Conservation (phyloP, 441 rosid species). For the Populus hybrid region DNA sequence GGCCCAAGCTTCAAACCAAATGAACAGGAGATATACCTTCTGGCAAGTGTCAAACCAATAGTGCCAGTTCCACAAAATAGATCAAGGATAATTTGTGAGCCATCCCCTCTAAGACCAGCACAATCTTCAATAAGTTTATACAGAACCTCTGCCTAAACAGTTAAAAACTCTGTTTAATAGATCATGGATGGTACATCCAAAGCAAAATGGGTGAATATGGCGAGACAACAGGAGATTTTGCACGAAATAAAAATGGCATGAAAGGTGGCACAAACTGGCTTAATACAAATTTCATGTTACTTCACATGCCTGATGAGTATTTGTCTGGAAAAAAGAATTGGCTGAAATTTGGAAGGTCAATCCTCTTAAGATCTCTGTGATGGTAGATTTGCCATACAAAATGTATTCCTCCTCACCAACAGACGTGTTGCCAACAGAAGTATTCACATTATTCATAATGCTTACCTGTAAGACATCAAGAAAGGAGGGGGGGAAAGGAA, state of each 20-base stretch:
- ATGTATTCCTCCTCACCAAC: conserved; percentile 84
- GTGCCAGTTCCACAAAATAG: conserved; percentile 97
- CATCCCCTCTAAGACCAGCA: conserved; percentile 78
- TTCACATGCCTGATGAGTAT: conserved; percentile 67
- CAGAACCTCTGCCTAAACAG: conserved; percentile 77
- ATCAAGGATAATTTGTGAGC: conserved; percentile 88
- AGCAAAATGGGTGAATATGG: conserved; percentile 9
- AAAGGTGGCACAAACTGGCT: conserved; percentile 4
- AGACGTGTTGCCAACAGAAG: conserved; percentile 89
- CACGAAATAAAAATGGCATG: not conserved
- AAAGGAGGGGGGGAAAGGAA: conserved; percentile 3
- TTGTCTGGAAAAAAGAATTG: conserved; percentile 95
- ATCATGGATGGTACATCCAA: not conserved
- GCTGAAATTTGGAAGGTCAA: conserved; percentile 89
- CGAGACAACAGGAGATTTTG: not conserved
- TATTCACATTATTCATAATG: conserved; percentile 81
- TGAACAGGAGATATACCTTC: conserved; percentile 37
- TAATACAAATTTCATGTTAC: not conserved
- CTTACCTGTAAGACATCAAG: conserved; percentile 48
- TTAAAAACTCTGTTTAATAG: conserved; percentile 13
- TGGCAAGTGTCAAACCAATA: conserved; percentile 85
- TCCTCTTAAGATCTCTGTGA: conserved; percentile 77
- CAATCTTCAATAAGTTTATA: conserved; percentile 82
- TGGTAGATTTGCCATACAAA: conserved; percentile 66
- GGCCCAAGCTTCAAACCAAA: conserved; percentile 1